Base-by-base conservation (phyloP, 441 rosid species). In the Populus hybrid region DNA sequence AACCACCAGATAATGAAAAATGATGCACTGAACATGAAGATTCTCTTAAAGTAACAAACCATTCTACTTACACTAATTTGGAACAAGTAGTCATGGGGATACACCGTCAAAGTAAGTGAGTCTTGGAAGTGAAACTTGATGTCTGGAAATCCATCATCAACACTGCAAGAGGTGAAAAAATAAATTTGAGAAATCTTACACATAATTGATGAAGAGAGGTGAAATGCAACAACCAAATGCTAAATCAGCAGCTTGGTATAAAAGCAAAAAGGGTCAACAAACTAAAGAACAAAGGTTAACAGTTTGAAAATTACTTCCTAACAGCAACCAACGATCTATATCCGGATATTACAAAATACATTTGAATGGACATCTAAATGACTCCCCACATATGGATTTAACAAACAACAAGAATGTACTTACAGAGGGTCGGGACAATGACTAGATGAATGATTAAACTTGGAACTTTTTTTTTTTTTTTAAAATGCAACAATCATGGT, bases 51-150 rank as follows among this genome's bases (percentile, higher is more conserved):
- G 30, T 19, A 14, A 11, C 26, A 75, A 40, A 26, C 21, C 35
- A 63, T 46, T 67, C 36, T 42, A 85, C 97, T 87, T 87, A 94
- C 97, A 70, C 63, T 75, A 82, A 88, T 82, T 82, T 82, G 76
- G 81, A 95, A 95, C 68, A 94, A 78, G 81, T 95, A 95, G 1
- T 95, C 99, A 8, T 71, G 90, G 70, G 99, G 97, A 84, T 83
- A 72, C 76, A 90, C 88, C 0, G 86, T 85, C 87, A 95, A 84
- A 38, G 85, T 72, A 84, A 89, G 90, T 12, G 94, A 88, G 64
- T 81, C 88, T 73, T 89, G 84, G 73, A 95, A 95, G 61, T 86
- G 85, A 75, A 94, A 92, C 70, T 84, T 90, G 36, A 95, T 94
- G 2, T 77, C 76, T 0, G 99, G 97, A 86, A 95, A 95, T 76